Percentiles rank a stretch among this genome's conserved stretches.
Evolutionary conservation across 2,329 filamentous ascomycete genomes (phyloP).

Genomic region (Phyllosticta citriasiana): DNA sequence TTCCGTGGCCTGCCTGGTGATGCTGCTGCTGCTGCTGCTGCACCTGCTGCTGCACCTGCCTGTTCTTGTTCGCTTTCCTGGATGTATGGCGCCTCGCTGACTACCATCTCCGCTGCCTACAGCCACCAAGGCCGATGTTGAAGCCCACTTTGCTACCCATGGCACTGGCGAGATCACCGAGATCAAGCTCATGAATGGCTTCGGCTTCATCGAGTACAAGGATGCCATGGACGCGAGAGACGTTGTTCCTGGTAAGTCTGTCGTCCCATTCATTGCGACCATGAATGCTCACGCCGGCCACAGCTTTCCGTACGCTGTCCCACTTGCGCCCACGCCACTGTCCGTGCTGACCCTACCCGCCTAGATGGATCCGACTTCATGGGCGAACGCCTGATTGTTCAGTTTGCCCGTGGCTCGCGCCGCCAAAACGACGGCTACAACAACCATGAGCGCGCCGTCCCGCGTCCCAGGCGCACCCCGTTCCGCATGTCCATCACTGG

Average conservation of each 20-base stretch:
- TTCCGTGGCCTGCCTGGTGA: neutral
- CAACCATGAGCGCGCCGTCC: slow-evolving; percentile 54
- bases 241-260: slow-evolving; percentile 81
- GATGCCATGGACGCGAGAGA: slow-evolving; percentile 97
- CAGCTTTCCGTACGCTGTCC: slow-evolving; percentile 47
- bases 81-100: slow-evolving; percentile 32
- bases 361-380: slow-evolving; percentile 95
- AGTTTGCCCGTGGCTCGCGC: slow-evolving; percentile 87
- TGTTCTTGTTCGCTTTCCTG: slow-evolving; percentile 11
- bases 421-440: slow-evolving; percentile 55
- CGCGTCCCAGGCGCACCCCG: slow-evolving; percentile 83
- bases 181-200: slow-evolving; percentile 99
- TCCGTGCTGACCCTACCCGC: slow-evolving; percentile 9
- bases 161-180: slow-evolving; percentile 96
- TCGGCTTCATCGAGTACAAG: slow-evolving; percentile 99
- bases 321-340: slow-evolving; percentile 4
- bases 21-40: neutral
- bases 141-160: slow-evolving; percentile 90
- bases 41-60: neutral
- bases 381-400: slow-evolving; percentile 93
- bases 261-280: slow-evolving; percentile 10
- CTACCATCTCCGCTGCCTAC: slow-evolving; percentile 32
- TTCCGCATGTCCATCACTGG: slow-evolving; percentile 97
- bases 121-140: slow-evolving; percentile 96
- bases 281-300: slow-evolving; percentile 17